phyloP scores from a whole-genome alignment of 495 filamentous ascomycete genomes.

The Hypoxylon trugodes region DNA sequence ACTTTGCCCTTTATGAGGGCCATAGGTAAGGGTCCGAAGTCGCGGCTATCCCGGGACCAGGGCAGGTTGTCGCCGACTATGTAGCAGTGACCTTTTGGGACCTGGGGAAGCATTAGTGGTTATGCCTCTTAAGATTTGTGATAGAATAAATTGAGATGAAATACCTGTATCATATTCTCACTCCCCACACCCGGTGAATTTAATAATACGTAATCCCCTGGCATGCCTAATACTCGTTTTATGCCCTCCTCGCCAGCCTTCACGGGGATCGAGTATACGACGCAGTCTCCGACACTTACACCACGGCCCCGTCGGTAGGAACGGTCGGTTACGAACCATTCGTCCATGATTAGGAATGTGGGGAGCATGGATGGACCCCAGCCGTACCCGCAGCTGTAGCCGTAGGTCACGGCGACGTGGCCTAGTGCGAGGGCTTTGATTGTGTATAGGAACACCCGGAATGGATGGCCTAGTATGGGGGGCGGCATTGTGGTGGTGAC shows the following conservation, averaged over 20 bases:
- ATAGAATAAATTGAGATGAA: slow-evolving; percentile 17
- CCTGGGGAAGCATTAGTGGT: slow-evolving; percentile 53
- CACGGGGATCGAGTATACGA: slow-evolving; percentile 77
- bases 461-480: slow-evolving; percentile 48
- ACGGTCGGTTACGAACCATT: slow-evolving; percentile 73
- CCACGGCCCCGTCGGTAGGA: slow-evolving; percentile 71
- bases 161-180: slow-evolving; percentile 80
- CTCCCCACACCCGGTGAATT: slow-evolving; percentile 58
- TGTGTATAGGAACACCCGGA: slow-evolving; percentile 49
- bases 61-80: slow-evolving; percentile 86
- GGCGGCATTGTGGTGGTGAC: slow-evolving; percentile 2
- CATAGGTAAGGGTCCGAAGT: slow-evolving; percentile 85
- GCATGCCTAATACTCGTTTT: slow-evolving; percentile 87
- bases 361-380: slow-evolving; percentile 83
- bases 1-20: slow-evolving; percentile 87
- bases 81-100: slow-evolving; percentile 91
- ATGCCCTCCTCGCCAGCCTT: slow-evolving; percentile 68
- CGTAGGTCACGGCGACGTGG: slow-evolving; percentile 68
- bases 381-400: slow-evolving; percentile 59
- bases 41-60: slow-evolving; percentile 83
- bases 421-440: slow-evolving; percentile 56
- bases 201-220: slow-evolving; percentile 86
- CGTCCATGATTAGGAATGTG: slow-evolving; percentile 70
- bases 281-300: slow-evolving; percentile 81
- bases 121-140: not conserved